phyloP scores from a whole-genome alignment of 805 yeast genomes.

The Ogataea paraovalis region DNA sequence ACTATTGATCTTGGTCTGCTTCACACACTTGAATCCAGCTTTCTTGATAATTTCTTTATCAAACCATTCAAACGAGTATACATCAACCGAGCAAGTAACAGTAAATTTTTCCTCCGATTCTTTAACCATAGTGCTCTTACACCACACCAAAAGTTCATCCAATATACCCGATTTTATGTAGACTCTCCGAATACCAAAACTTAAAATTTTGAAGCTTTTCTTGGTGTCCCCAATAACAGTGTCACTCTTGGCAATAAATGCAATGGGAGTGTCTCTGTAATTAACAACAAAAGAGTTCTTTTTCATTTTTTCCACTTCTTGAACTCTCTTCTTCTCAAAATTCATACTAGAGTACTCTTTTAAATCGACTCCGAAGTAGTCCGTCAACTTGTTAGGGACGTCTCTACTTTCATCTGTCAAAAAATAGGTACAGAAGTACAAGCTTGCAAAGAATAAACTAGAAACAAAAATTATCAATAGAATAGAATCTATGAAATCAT shows the following conservation, averaged over 20 bases:
- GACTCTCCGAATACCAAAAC: constrained; percentile 65
- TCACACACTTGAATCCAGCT: constrained; percentile 41
- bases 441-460: constrained; percentile 37
- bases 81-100: constrained; percentile 42
- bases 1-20: constrained; percentile 7
- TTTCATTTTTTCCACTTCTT: constrained; percentile 24
- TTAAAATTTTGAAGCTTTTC: constrained; percentile 40
- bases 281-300: constrained; percentile 51
- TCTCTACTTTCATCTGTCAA: constrained; percentile 39
- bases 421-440: constrained; percentile 43
- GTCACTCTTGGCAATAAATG: constrained; percentile 46
- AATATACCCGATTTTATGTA: constrained; percentile 62
- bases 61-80: constrained; percentile 47
- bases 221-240: constrained; percentile 26
- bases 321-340: constrained; percentile 8
- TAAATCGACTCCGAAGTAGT: constrained; percentile 51
- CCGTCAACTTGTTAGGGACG: constrained; percentile 33
- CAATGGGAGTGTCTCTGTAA: constrained; percentile 72
- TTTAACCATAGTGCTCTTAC: constrained; percentile 40
- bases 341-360: constrained; percentile 36
- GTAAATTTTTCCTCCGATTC: constrained; percentile 26
- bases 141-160: constrained; percentile 61
- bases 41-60: constrained; percentile 35
- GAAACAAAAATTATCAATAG: constrained; percentile 38
- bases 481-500: constrained; percentile 30